Base-by-base conservation (phyloP, 108 stramenopile species). In the Skeletonema menzelii region DNA sequence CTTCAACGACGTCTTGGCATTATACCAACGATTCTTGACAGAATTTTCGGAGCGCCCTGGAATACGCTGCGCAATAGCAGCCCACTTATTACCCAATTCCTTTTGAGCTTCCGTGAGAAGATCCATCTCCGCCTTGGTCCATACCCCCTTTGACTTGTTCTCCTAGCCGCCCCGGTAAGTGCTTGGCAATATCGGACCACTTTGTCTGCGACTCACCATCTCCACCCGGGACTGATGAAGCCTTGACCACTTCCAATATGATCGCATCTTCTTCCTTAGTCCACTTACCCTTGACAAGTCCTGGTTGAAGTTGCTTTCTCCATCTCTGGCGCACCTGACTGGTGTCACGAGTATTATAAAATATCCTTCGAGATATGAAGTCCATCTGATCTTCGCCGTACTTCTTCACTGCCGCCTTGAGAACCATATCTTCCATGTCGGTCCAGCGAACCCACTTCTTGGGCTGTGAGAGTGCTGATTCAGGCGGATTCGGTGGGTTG, bases 11-110 rank as follows among this genome's bases (percentile, higher is more conserved):
- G 82, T 86, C 63, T 86, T 87, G 59, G 77, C 73, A 67, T 86
- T 91, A 84, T 97, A 87, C 91, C 94, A 97, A 67, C 92, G 77
- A 75, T 97, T 97, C 79, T 98, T 98, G 59, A 97, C 90, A 27
- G 91, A 84, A 73, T 97, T 97, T 66, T 53, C 95, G 3, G 96
- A 96, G 32, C 96, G 72, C 0, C 97, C 97, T n/a, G 95, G 95
- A 46, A 98, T 76, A 4, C 84, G 84, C 66, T 88, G 92, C 35
- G 95, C 91, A 44, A 97, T 98, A 56, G 90, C 88, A 0, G 93
- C 88, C 89, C 93, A 91, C 60, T 77, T 83, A 65, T 96, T 97
- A 1, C 96, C 96, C 32, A 89, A 30, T 8, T 64, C 58, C 15
- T 70, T 66, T 65, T 96, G 95, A 13, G 72, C 76, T 13, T 79